These are phyloP conservation scores for Fraxinus paxiana DNA, from an alignment of 305 asterid species.

Conservation along the genomic window DNA sequence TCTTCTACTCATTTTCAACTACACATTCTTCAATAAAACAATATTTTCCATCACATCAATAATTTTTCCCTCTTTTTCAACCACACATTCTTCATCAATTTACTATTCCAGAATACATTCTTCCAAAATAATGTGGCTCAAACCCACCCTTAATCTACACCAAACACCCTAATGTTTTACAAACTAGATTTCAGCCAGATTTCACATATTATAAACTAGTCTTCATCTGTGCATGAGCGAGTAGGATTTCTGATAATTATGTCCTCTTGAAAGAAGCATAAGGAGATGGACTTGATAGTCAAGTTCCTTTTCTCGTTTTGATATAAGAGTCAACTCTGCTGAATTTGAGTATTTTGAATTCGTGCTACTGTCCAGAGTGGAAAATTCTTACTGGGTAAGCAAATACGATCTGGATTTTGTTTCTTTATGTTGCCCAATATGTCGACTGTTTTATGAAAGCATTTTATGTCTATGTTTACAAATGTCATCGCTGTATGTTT, in stretches of 20 bases:
- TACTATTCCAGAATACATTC: too few relatives aligned
- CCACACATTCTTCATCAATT: too few relatives aligned
- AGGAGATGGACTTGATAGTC: neutral
- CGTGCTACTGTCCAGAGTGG: neutral
- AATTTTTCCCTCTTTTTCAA: too few relatives aligned
- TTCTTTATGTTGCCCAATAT: neutral
- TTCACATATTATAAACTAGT: neutral
- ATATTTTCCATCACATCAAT: too few relatives aligned
- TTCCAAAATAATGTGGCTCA: too few relatives aligned
- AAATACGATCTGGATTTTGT: neutral
- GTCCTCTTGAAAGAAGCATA: neutral
- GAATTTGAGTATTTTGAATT: neutral
- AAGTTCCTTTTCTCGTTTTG: neutral
- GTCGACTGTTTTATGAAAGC: neutral
- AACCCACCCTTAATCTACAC: too few relatives aligned
- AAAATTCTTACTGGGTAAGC: neutral
- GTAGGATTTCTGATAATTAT: neutral
- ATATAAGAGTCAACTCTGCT: neutral
- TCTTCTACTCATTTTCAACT: too few relatives aligned
- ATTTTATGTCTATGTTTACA: neutral
- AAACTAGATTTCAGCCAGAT: neutral
- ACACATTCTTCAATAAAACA: too few relatives aligned
- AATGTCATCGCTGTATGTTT: neutral
- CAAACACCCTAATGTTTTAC: neutral
- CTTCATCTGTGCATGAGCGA: neutral